phyloP scores from a whole-genome alignment of 257 asterid species.

The Haberlea rhodopensis region DNA sequence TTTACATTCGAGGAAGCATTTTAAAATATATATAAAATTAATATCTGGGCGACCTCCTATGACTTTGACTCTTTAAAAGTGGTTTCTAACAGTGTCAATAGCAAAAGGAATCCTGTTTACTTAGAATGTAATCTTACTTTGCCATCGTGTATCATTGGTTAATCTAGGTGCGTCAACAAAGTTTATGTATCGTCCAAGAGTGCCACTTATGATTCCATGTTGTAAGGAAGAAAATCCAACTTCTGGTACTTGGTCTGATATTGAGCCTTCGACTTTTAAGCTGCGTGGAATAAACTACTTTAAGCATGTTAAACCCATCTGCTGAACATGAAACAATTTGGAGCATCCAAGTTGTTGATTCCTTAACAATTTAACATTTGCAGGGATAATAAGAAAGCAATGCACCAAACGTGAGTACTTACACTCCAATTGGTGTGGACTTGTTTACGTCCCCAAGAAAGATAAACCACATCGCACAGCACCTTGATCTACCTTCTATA shows the following conservation, averaged over 20 bases:
- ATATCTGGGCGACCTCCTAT: too few species aligned
- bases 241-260: slow-evolving; percentile 76
- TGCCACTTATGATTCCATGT: slow-evolving; percentile 69
- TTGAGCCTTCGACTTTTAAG: slow-evolving; percentile 77
- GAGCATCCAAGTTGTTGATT: slow-evolving; percentile 7
- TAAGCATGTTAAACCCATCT: slow-evolving; percentile 66
- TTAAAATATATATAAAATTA: too few species aligned
- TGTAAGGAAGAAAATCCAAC: slow-evolving; percentile 64
- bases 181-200: slow-evolving; percentile 76
- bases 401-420: slow-evolving; percentile 69
- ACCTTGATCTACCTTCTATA: slow-evolving; percentile 73
- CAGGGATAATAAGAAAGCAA: slow-evolving; percentile 95
- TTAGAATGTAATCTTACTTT: not conserved
- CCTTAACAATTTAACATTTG: slow-evolving; percentile 26
- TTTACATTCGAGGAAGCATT: too few species aligned
- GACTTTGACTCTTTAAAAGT: not conserved
- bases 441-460: slow-evolving; percentile 63
- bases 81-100: not conserved
- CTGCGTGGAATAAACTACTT: slow-evolving; percentile 87
- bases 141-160: slow-evolving; percentile 18
- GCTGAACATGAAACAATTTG: not conserved
- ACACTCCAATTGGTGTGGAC: slow-evolving; percentile 91
- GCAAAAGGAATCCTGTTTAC: not conserved
- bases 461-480: slow-evolving; percentile 90
- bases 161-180: slow-evolving; percentile 62